A percentile compares a stretch with the other conserved stretches of the same genome.
These are phyloP conservation scores for Candida xyloterini DNA, from an alignment of 805 yeast species.

Conservation along the genomic window DNA sequence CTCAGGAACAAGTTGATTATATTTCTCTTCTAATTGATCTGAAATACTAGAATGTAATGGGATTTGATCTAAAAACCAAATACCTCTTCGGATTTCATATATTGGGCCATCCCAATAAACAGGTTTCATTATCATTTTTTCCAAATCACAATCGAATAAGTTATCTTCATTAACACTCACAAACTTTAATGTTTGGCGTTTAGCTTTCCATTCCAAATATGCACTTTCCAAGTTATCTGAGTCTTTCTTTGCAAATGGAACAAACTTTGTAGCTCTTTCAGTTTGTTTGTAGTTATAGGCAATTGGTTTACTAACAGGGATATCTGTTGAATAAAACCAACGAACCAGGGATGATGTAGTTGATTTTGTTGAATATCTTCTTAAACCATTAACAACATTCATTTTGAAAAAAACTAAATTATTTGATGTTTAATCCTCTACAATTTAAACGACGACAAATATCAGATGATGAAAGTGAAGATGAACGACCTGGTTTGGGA, in stretches of 20 bases:
- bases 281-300: slow-evolving; percentile 52
- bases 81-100: slow-evolving; percentile 78
- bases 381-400: not conserved
- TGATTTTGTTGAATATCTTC: slow-evolving; percentile 2
- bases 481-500: slow-evolving; percentile 5
- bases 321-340: slow-evolving; percentile 86
- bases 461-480: slow-evolving; percentile 3
- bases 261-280: slow-evolving; percentile 54
- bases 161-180: slow-evolving; percentile 79
- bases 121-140: slow-evolving; percentile 54
- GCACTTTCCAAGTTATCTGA: slow-evolving; percentile 56
- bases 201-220: slow-evolving; percentile 30
- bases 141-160: slow-evolving; percentile 68
- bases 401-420: not conserved
- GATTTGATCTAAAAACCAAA: slow-evolving; percentile 68
- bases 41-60: slow-evolving; percentile 56
- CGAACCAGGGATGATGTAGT: slow-evolving; percentile 3
- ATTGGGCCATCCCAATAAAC: slow-evolving; percentile 87
- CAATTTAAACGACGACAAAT: slow-evolving; percentile 7
- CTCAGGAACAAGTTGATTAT: slow-evolving; percentile 32
- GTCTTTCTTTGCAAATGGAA: slow-evolving; percentile 66
- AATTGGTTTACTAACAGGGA: slow-evolving; percentile 66
- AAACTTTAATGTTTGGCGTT: not conserved
- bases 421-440: slow-evolving; percentile 7
- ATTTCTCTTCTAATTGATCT: slow-evolving; percentile 57